Percentiles rank a stretch among this genome's conserved stretches.
Evolutionary conservation across 2,329 filamentous ascomycete genomes (phyloP).

Genomic region (Rhinocladiella mackenziei): DNA sequence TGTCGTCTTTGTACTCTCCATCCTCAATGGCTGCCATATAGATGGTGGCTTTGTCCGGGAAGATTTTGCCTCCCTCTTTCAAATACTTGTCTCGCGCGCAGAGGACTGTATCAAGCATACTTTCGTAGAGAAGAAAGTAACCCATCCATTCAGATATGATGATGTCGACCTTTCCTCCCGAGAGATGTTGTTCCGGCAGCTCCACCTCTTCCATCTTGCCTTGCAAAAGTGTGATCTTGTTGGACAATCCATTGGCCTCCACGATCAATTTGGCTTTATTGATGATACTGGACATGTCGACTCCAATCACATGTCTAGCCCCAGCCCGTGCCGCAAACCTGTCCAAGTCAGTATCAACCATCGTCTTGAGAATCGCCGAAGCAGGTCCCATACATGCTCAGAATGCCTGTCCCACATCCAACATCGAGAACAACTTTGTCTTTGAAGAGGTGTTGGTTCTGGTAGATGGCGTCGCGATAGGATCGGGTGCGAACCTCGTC

Average conservation of each 20-base stretch:
- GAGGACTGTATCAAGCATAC: slow-evolving; percentile 96
- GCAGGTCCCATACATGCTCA: slow-evolving; percentile 74
- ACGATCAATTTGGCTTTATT: slow-evolving; percentile 97
- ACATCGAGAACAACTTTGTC: slow-evolving; percentile 94
- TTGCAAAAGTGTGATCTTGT: slow-evolving; percentile 96
- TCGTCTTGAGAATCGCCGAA: neutral
- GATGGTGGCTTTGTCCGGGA: slow-evolving; percentile 98
- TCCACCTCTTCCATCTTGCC: slow-evolving; percentile 99
- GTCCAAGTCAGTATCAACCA: slow-evolving; percentile 17
- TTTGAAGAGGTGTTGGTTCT: slow-evolving; percentile 92
- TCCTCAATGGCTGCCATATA: slow-evolving; percentile 97
- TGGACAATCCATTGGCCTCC: slow-evolving; percentile 79
- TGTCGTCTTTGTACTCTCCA: slow-evolving; percentile 99
- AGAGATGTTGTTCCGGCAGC: slow-evolving; percentile 66
- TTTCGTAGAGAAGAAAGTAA: slow-evolving; percentile 97
- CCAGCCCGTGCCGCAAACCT: slow-evolving; percentile 97
- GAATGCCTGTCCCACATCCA: slow-evolving; percentile 93
- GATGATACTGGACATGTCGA: slow-evolving; percentile 99
- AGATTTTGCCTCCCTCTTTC: slow-evolving; percentile 81
- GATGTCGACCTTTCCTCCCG: slow-evolving; percentile 77
- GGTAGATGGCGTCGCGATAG: slow-evolving; percentile 95
- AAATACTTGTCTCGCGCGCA: slow-evolving; percentile 95
- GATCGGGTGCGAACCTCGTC: slow-evolving; percentile 95
- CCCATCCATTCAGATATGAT: slow-evolving; percentile 99
- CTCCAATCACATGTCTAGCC: slow-evolving; percentile 96